Base-by-base conservation (phyloP, 1,284 basidiomycete genomes). In the Apiotrichum mycotoxinovorans region DNA sequence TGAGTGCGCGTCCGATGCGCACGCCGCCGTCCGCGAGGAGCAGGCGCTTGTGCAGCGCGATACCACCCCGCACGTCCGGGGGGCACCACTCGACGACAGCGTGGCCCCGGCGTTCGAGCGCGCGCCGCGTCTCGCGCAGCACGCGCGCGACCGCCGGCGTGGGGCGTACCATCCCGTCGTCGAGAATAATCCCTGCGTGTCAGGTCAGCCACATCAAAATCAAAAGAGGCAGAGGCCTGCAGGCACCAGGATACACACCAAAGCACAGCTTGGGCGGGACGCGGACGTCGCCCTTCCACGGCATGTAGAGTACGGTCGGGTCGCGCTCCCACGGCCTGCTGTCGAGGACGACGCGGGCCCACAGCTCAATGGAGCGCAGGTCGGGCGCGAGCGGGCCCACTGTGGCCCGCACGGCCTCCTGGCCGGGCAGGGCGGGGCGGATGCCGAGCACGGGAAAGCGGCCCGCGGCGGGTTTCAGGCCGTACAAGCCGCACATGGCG, bases 121-220 rank as follows among this genome's bases (percentile, higher is more conserved):
- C 84, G 2, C 76, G 68, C 66, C 83, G 83, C 1, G 81, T 79
- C 48, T 76, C 79, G 64, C 83, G 78, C 38, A 90, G 73, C 1
- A 83, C 87, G 35, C 87, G 79, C 18, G 67, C 72, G n/a, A 89
- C 71, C 0, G 88, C 87, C 0, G 88, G 87, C 58, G 86, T 83
- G 3, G 88, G 88, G 10, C 75, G 66, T 5, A 82, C 71, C 17
- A 80, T 54, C 1, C 82, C 85, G 65, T 86, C 80, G 60, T 87
- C 52, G 77, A 67, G 56, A 22, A 59, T 30, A 17, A 76, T 78
- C 10, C 83, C 84, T 22, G 72, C 68, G 20, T 34, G 81, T 82
- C 59, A 30, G 52, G 20, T 11, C 18, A 4, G 25, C 11, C 43
- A 44, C 43, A 27, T 14, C 15, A 27, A n/a, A 4, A 27, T 5